phyloP scores from a whole-genome alignment of 768 basidiomycete genomes.

The Ephemerocybe angulata region DNA sequence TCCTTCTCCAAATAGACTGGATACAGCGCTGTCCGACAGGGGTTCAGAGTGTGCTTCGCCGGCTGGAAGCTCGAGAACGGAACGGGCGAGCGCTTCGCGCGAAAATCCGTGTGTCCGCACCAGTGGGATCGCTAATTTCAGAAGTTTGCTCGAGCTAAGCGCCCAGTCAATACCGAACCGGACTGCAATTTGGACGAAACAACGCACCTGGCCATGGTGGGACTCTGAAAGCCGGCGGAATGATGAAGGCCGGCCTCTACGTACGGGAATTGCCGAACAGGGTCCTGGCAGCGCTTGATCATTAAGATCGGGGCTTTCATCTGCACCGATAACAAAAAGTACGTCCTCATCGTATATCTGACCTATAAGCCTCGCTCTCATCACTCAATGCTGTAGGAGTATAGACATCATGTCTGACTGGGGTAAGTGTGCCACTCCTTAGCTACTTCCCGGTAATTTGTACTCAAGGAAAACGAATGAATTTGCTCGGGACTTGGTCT shows the following conservation, averaged over 20 bases:
- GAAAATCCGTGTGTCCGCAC: constrained; percentile 71
- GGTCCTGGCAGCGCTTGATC: constrained; percentile 8
- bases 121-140: constrained; percentile 62
- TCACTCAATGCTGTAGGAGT: not conserved
- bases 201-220: constrained; percentile 13
- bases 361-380: not conserved
- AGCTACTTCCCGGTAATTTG: not conserved
- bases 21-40: constrained; percentile 66
- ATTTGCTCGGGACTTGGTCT: not conserved
- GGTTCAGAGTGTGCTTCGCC: constrained; percentile 49
- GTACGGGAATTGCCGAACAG: constrained; percentile 3
- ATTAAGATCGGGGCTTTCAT: not conserved
- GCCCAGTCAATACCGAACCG: not conserved
- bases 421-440: constrained; percentile 20
- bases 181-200: not conserved
- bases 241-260: not conserved
- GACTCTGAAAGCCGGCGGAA: constrained; percentile 3
- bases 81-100: constrained; percentile 60
- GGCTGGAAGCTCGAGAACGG: constrained; percentile 53
- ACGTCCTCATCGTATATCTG: not conserved
- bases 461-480: not conserved
- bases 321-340: constrained; percentile 3
- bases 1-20: constrained; percentile 69
- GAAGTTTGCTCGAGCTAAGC: constrained; percentile 24
- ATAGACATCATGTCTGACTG: constrained; percentile 36